Conservation (phyloP, 352 stramenopile genomes). For the Phytophthora quininea region DNA sequence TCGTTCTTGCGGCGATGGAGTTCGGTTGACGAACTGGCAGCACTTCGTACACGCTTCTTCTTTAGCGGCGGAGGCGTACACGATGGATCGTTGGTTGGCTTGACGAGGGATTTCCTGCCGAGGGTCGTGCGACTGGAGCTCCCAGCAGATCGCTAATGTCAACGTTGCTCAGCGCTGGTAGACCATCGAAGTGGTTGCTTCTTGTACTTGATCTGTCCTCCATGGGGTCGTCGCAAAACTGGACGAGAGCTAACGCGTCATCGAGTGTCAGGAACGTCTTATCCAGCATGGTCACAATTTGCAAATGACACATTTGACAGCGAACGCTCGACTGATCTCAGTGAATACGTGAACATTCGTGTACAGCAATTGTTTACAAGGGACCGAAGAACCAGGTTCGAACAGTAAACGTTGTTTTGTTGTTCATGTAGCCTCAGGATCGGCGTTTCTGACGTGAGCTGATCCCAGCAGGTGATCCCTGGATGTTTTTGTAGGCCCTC, state of each 20-base stretch:
- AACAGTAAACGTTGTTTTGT: neutral
- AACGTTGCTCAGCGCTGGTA: neutral
- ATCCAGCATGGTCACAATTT: slow-evolving; percentile 21
- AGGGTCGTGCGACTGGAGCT: neutral
- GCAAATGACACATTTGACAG: neutral
- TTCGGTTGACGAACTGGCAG: slow-evolving; percentile 14
- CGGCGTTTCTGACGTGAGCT: neutral
- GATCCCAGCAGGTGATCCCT: neutral
- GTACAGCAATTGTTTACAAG: neutral
- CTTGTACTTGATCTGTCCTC: neutral
- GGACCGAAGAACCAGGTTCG: neutral
- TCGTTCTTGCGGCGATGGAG: slow-evolving; percentile 18
- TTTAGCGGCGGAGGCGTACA: neutral
- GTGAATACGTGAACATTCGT: neutral
- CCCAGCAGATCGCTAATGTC: neutral
- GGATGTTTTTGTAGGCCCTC: too few relatives aligned
- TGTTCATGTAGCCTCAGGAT: neutral
- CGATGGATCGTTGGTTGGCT: neutral
- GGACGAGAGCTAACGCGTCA: slow-evolving; percentile 19
- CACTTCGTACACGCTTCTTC: slow-evolving; percentile 3
- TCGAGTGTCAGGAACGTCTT: slow-evolving; percentile 13
- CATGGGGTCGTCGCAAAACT: slow-evolving; percentile 8
- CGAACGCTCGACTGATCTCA: neutral
- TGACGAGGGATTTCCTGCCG: neutral
- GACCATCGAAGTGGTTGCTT: neutral